Conservation (phyloP, 257 asterid genomes). For the Cordia subcordata region DNA sequence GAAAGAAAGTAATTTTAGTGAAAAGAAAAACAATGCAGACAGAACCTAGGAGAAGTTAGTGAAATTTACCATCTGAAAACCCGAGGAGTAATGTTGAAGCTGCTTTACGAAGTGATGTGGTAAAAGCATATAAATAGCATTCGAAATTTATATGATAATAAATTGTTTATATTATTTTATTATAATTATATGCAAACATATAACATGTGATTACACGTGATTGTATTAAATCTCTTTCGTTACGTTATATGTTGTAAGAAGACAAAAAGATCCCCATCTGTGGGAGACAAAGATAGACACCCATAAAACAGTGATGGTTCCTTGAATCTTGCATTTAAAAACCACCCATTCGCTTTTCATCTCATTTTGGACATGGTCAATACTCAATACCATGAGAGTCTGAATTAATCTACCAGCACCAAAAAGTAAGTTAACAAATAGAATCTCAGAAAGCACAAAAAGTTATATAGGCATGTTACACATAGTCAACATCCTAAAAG, state of each 20-base stretch:
- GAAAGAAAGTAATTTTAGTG: no score
- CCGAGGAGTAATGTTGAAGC: no score
- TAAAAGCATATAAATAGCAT: no score
- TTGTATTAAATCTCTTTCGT: no score
- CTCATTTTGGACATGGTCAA: constrained; percentile 11
- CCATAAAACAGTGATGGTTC: constrained; percentile 9
- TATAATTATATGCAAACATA: no score
- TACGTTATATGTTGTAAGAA: no score
- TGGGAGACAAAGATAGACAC: not conserved
- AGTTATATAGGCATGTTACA: not conserved
- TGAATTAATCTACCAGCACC: not conserved
- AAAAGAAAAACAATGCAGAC: no score
- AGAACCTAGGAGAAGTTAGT: not conserved
- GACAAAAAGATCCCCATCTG: constrained; percentile 43
- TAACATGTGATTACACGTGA: no score
- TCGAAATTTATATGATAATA: no score
- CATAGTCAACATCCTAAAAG: not conserved
- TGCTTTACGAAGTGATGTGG: no score
- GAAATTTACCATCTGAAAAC: constrained; percentile 1
- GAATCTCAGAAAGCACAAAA: not conserved
- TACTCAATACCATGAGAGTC: constrained; percentile 13
- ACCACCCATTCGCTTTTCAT: constrained; percentile 2
- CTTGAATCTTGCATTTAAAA: constrained; percentile 24
- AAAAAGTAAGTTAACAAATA: constrained; percentile 2
- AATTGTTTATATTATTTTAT: no score